A percentile compares a stretch with the other conserved stretches of the same genome.
Evolutionary conservation across 805 yeast genomes (phyloP).

Genomic region (Wickerhamomyces alni): DNA sequence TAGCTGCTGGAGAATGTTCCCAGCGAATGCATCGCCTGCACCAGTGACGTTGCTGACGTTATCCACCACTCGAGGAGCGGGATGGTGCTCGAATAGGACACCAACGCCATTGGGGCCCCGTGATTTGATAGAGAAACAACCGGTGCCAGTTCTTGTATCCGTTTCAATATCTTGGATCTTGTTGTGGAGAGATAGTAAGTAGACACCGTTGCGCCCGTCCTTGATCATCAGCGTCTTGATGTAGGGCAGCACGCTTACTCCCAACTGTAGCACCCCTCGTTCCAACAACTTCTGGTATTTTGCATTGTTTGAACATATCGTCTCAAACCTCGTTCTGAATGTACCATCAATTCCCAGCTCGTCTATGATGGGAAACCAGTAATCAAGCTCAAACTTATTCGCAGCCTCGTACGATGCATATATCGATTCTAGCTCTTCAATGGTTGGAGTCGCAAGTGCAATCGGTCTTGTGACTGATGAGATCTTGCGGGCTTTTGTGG

Average conservation of each 20-base stretch:
- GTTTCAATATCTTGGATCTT: constrained; percentile 4
- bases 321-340: constrained; percentile 41
- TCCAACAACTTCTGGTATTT: constrained; percentile 23
- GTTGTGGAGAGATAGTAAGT: constrained; percentile 31
- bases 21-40: constrained; percentile 70
- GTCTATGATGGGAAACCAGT: constrained; percentile 76
- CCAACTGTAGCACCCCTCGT: constrained; percentile 55
- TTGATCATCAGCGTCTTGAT: constrained; percentile 62
- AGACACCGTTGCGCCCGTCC: constrained; percentile 60
- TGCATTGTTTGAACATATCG: constrained; percentile 19
- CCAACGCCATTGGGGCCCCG: constrained; percentile 32
- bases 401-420: constrained; percentile 41
- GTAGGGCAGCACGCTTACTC: constrained; percentile 69
- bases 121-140: constrained; percentile 11
- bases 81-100: constrained; percentile 58
- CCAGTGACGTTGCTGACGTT: constrained; percentile 61
- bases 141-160: constrained; percentile 7
- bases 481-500: constrained; percentile 45
- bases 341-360: constrained; percentile 41
- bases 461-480: constrained; percentile 4
- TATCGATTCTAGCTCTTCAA: constrained; percentile 51
- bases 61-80: constrained; percentile 29
- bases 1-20: constrained; percentile 19
- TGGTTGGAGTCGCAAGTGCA: constrained; percentile 53
- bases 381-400: constrained; percentile 42